Evolutionary conservation across 2,329 filamentous ascomycete genomes (phyloP).

Genomic region (Paecilomyces sp.): DNA sequence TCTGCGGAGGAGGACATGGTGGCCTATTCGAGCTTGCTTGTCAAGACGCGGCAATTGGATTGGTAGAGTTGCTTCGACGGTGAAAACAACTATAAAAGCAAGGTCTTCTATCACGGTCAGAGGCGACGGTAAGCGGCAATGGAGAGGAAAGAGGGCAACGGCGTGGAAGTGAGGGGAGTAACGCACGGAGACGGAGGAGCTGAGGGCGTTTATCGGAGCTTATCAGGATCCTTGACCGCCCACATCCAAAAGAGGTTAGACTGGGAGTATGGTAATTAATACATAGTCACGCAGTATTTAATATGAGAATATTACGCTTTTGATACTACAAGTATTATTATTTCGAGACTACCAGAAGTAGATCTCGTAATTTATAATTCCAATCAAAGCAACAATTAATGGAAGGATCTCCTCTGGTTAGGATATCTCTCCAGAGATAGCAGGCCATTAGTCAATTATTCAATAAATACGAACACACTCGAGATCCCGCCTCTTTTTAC

Average conservation of each 20-base stretch:
- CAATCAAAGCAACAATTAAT: too few relatives aligned
- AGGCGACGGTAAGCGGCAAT: not conserved
- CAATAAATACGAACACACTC: not conserved
- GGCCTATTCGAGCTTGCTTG: not conserved
- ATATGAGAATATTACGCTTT: too few relatives aligned
- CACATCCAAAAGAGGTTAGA: not conserved
- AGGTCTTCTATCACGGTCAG: not conserved
- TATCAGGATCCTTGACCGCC: not conserved
- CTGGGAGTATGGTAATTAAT: too few relatives aligned
- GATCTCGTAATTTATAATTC: too few relatives aligned
- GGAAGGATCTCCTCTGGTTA: too few relatives aligned
- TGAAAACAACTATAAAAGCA: not conserved
- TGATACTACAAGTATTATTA: too few relatives aligned
- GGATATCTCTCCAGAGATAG: too few relatives aligned
- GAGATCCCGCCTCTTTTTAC: not conserved
- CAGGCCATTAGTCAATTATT: too few relatives aligned
- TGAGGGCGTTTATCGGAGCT: not conserved
- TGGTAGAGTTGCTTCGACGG: not conserved
- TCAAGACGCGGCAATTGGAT: not conserved
- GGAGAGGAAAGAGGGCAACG: not conserved
- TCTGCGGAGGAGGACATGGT: slow-evolving; percentile 1
- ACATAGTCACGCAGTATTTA: too few relatives aligned
- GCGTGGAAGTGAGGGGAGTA: not conserved
- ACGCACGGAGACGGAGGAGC: not conserved
- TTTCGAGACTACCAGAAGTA: too few relatives aligned